Evolutionary conservation across 2,329 filamentous ascomycete species (phyloP).

Genomic region (Pochonia chlamydosporia): DNA sequence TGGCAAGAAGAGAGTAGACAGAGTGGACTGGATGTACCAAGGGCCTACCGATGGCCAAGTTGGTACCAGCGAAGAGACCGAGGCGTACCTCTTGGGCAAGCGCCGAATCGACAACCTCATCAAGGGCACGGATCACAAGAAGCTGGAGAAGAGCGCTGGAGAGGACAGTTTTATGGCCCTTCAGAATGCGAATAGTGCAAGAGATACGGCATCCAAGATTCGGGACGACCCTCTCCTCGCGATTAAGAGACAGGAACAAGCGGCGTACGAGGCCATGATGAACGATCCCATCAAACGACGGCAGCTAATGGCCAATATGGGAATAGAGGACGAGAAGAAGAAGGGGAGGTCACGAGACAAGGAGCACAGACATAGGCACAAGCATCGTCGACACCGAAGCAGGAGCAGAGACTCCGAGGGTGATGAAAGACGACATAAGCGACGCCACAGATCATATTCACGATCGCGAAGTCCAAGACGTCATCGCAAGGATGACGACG

Average conservation of each 20-base stretch:
- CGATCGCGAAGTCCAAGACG: slow-evolving; percentile 37
- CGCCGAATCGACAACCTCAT: slow-evolving; percentile 79
- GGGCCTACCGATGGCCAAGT: slow-evolving; percentile 72
- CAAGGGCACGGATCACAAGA: slow-evolving; percentile 73
- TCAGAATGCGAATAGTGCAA: slow-evolving; percentile 64
- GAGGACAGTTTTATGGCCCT: slow-evolving; percentile 55
- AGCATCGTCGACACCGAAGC: slow-evolving; percentile 7
- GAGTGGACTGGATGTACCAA: slow-evolving; percentile 98
- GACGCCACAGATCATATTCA: slow-evolving; percentile 40
- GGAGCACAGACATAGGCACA: slow-evolving; percentile 21
- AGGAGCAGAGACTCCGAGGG: slow-evolving; percentile 8
- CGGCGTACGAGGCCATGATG: slow-evolving; percentile 74
- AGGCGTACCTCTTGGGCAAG: slow-evolving; percentile 90
- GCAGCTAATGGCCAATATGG: slow-evolving; percentile 61
- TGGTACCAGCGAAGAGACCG: slow-evolving; percentile 82
- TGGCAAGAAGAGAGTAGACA: slow-evolving; percentile 70
- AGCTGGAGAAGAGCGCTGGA: slow-evolving; percentile 68
- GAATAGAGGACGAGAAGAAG: slow-evolving; percentile 44
- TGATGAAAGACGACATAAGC: slow-evolving; percentile 19
- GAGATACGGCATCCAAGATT: slow-evolving; percentile 82
- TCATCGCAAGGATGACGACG: slow-evolving; percentile 17
- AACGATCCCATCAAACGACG: slow-evolving; percentile 64
- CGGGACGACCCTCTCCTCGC: slow-evolving; percentile 86
- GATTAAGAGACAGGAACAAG: slow-evolving; percentile 88
- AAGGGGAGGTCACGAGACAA: slow-evolving; percentile 29